Conservation (phyloP, 495 filamentous ascomycete genomes). For the Entonaema liquescens region DNA sequence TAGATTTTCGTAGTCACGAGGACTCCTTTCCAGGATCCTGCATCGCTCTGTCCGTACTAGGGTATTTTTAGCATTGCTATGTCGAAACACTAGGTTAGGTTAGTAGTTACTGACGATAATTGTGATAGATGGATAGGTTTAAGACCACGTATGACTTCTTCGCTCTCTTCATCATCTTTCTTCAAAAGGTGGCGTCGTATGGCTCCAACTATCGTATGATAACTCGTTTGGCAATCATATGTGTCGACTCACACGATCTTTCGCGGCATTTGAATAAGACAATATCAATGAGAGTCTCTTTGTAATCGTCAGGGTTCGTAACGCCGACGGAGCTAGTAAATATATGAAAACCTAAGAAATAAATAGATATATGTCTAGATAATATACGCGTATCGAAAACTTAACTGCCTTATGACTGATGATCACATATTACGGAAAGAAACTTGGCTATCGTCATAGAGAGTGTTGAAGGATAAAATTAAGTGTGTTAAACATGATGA, state of each 20-base stretch:
- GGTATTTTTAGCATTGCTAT: background rate
- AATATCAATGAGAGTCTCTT: background rate
- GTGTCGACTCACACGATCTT: background rate
- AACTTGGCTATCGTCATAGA: background rate
- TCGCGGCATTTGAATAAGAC: background rate
- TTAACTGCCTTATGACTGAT: background rate
- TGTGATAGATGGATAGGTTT: background rate
- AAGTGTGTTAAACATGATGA: background rate
- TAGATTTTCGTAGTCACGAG: background rate
- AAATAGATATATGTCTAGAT: background rate
- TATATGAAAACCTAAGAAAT: background rate
- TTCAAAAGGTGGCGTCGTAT: background rate
- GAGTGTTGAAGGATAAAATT: background rate
- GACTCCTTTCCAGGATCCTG: background rate
- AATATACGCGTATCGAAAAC: background rate
- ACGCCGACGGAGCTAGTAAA: background rate
- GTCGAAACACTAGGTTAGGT: background rate
- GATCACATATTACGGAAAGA: background rate
- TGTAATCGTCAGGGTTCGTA: background rate
- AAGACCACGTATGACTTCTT: background rate
- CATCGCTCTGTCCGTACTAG: background rate
- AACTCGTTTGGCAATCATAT: background rate
- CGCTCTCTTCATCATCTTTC: background rate
- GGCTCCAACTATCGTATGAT: background rate
- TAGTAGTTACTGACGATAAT: background rate